These are phyloP conservation scores for Hymenoscyphus repandus DNA, from an alignment of 2,329 filamentous ascomycete genomes.

Conservation along the genomic window DNA sequence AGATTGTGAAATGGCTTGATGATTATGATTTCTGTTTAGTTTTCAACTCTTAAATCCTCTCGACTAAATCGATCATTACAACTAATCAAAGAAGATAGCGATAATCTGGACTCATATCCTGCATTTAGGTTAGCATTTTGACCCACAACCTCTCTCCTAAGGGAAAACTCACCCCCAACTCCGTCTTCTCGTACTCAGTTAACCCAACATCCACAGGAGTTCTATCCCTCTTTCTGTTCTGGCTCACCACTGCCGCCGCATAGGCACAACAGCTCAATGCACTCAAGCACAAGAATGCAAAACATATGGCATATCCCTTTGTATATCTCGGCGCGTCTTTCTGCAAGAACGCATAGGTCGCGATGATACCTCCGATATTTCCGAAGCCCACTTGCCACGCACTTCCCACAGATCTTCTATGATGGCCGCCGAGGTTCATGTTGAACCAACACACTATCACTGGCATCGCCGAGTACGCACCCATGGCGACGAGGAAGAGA, in stretches of 20 bases:
- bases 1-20: no score
- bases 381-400: slow-evolving; percentile 77
- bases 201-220: slow-evolving; percentile 41
- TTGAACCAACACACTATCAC: slow-evolving; percentile 80
- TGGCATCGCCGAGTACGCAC: slow-evolving; percentile 83
- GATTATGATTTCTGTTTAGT: no score
- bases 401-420: slow-evolving; percentile 62
- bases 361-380: slow-evolving; percentile 74
- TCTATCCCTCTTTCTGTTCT: slow-evolving; percentile 57
- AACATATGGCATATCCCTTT: slow-evolving; percentile 71
- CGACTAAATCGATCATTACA: background rate
- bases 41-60: no score
- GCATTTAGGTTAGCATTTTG: slow-evolving; percentile 11
- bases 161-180: slow-evolving; percentile 35
- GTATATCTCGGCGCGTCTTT: slow-evolving; percentile 64
- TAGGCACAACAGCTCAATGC: slow-evolving; percentile 58
- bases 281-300: slow-evolving; percentile 67
- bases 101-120: slow-evolving; percentile 32
- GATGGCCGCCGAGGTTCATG: slow-evolving; percentile 73
- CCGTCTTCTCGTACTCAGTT: slow-evolving; percentile 55
- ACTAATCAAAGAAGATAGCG: slow-evolving; percentile 26
- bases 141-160: background rate
- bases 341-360: slow-evolving; percentile 63
- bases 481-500: slow-evolving; percentile 76
- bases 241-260: slow-evolving; percentile 47